Conservation (phyloP, 2,329 filamentous ascomycete species). For the Cordyceps cicadae region DNA sequence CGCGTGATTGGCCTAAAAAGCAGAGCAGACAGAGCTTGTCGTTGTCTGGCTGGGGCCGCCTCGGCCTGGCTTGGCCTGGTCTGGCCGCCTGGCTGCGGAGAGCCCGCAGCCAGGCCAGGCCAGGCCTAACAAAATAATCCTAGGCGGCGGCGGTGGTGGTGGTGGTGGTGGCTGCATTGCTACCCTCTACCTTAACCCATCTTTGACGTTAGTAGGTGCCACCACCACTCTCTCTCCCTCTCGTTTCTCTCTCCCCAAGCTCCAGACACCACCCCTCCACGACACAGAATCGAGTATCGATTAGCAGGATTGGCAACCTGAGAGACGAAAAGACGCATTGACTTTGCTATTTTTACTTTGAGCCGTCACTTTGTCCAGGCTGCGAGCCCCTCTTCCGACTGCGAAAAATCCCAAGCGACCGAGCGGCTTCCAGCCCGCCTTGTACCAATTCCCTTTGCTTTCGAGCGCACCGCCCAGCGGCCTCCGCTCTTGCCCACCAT, state of each 20-base stretch:
- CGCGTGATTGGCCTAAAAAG: conserved; percentile 10
- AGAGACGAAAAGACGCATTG: neutral
- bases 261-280: conserved; percentile 1
- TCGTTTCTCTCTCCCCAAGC: neutral
- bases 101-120: neutral
- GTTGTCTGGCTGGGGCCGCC: neutral
- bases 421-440: neutral
- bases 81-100: neutral
- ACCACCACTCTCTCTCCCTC: neutral
- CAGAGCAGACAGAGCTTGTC: neutral
- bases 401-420: neutral
- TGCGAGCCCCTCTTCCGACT: neutral
- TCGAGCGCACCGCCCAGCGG: neutral
- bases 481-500: conserved; percentile 20
- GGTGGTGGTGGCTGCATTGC: conserved; percentile 2
- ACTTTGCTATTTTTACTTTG: neutral
- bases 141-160: neutral
- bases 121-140: neutral
- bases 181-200: neutral
- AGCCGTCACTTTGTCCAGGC: neutral
- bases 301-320: neutral
- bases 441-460: neutral
- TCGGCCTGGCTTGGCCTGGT: neutral
- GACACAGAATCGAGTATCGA: neutral
- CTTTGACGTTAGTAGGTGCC: neutral